Conservation (phyloP, 306 rosid species). For the Gynostemma pentaphyllum region DNA sequence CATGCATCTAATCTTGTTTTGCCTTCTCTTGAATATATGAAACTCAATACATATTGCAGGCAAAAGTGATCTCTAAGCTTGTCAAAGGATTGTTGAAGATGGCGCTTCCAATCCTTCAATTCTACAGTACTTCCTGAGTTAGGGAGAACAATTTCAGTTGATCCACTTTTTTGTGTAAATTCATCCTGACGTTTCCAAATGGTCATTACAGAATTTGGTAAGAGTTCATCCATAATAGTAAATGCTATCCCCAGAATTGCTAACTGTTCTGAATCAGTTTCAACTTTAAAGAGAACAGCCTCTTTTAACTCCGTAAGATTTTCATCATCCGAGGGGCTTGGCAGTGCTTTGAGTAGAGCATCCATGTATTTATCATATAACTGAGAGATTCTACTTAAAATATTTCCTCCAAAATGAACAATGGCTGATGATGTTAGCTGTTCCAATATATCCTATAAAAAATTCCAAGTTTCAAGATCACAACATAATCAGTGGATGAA, state of each 20-base stretch:
- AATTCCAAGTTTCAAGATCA: neutral
- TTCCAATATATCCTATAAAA: slow-evolving; percentile 76
- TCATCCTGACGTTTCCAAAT: slow-evolving; percentile 56
- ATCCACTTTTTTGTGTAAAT: slow-evolving; percentile 34
- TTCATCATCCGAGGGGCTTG: slow-evolving; percentile 90
- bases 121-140: slow-evolving; percentile 42
- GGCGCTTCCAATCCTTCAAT: slow-evolving; percentile 90
- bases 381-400: slow-evolving; percentile 50
- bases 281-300: slow-evolving; percentile 60
- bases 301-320: slow-evolving; percentile 71
- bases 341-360: slow-evolving; percentile 67
- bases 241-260: slow-evolving; percentile 79
- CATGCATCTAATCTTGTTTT: slow-evolving; percentile 73
- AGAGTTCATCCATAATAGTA: slow-evolving; percentile 73
- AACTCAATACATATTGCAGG: slow-evolving; percentile 70
- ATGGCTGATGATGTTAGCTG: slow-evolving; percentile 59
- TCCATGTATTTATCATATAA: slow-evolving; percentile 88
- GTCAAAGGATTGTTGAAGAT: slow-evolving; percentile 87
- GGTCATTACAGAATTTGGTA: slow-evolving; percentile 63
- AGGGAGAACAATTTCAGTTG: slow-evolving; percentile 31
- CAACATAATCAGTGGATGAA: neutral
- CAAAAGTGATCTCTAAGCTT: slow-evolving; percentile 94
- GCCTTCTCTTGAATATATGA: slow-evolving; percentile 97
- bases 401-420: slow-evolving; percentile 77
- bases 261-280: slow-evolving; percentile 92